Evolutionary conservation across 805 yeast genomes (phyloP).

Genomic region (Wickerhamomyces mucosus): DNA sequence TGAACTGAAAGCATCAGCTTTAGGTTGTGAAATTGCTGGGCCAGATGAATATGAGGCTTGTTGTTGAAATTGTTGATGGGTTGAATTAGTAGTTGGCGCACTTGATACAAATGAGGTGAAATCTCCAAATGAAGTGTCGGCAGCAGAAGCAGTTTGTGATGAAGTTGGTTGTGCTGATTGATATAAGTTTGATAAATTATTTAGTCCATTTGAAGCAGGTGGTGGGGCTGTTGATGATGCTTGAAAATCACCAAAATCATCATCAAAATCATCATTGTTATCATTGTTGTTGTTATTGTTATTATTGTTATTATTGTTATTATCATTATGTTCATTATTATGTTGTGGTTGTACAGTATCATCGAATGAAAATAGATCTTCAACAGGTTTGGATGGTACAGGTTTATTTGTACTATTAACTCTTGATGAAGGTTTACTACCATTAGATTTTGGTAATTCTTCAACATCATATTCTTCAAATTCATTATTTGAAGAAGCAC

Average conservation of each 20-base stretch:
- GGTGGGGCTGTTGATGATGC: constrained; percentile 12
- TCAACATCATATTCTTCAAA: constrained; percentile 58
- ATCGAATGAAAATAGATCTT: constrained; percentile 42
- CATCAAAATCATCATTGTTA: constrained; percentile 36
- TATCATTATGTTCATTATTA: constrained; percentile 7
- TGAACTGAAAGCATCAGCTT: constrained; percentile 64
- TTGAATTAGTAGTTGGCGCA: constrained; percentile 1
- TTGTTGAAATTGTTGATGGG: background rate
- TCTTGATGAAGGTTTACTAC: constrained; percentile 17
- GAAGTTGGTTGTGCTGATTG: constrained; percentile 16
- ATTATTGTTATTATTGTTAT: background rate
- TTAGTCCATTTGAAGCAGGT: constrained; percentile 9
- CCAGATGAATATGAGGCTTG: constrained; percentile 21
- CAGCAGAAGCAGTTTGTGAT: constrained; percentile 9
- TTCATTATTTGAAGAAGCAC: constrained; percentile 32
- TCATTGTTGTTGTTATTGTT: background rate
- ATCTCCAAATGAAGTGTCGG: constrained; percentile 16
- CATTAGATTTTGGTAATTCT: constrained; percentile 13
- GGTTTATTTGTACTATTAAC: constrained; percentile 24
- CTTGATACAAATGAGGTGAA: constrained; percentile 14
- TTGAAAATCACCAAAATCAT: constrained; percentile 78
- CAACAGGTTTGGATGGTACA: constrained; percentile 22
- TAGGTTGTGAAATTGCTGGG: constrained; percentile 31
- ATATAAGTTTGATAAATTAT: constrained; percentile 25
- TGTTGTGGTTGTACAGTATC: constrained; percentile 15